A percentile compares a stretch with the other conserved stretches of the same genome.
Conservation (phyloP, 2,329 filamentous ascomycete genomes). For the Septoria linicola region DNA sequence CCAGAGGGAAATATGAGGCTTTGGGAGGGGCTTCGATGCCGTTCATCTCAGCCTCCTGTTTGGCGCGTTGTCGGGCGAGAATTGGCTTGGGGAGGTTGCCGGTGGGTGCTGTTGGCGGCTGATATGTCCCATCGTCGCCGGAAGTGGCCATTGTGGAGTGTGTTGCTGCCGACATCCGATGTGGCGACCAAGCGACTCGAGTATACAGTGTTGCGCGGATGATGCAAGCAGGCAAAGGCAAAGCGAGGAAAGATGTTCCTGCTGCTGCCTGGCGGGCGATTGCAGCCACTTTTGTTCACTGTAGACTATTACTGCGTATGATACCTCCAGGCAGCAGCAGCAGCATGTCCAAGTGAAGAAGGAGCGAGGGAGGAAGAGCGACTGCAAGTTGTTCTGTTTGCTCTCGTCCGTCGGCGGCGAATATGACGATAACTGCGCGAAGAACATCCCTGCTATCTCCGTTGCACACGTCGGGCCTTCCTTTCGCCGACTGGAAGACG, state of each 20-base stretch:
- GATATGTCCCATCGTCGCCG: conserved; percentile 21
- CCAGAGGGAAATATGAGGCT: conserved; percentile 66
- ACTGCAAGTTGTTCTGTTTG: too few relatives aligned
- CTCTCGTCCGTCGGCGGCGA: too few relatives aligned
- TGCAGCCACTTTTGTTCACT: conserved; percentile 9
- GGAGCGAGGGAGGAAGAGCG: background rate
- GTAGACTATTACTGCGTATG: background rate
- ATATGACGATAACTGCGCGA: too few relatives aligned
- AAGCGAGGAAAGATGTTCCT: conserved; percentile 7
- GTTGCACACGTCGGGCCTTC: too few relatives aligned
- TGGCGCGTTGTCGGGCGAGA: conserved; percentile 37
- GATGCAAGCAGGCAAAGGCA: conserved; percentile 1
- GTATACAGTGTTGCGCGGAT: conserved; percentile 1
- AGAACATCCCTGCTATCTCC: too few relatives aligned
- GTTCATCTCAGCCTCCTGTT: conserved; percentile 29
- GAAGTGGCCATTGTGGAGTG: conserved; percentile 37
- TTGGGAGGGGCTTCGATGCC: conserved; percentile 20
- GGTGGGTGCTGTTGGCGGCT: conserved; percentile 17
- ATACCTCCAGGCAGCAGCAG: conserved; percentile 6
- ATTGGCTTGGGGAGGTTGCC: conserved; percentile 18
- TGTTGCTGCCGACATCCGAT: background rate
- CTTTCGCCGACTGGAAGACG: background rate
- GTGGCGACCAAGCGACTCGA: background rate
- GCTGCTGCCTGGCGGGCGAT: conserved; percentile 6
- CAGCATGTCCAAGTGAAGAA: background rate